Evolutionary conservation across 2,329 filamentous ascomycete genomes (phyloP), one percentile per base, ranked within the genome.

Genomic region (Arthrobotrys entomopaga): DNA sequence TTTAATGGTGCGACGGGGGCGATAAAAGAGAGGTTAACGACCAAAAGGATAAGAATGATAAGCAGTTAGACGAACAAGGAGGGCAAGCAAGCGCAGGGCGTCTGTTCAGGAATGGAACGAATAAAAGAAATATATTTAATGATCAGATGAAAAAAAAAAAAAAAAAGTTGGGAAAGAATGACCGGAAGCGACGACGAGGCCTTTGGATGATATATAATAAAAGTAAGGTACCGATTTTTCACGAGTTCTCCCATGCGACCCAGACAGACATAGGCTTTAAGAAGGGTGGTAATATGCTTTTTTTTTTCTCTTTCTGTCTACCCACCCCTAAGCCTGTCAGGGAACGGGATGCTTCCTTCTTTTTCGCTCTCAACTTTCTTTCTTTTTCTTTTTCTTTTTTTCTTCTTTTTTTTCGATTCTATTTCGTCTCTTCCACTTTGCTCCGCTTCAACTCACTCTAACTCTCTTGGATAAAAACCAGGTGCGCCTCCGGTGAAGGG

Each of bases 131-230:
- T 43, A 26, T 48, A 54, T 43, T 26, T 48, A 54, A 67, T 57
- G 63, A 67, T 67, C 70, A 57, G 70, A 67, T 63, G 70, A 74
- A 50, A 65, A 59, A 58, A 59, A 65, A n/a, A n/a, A n/a, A n/a
- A n/a, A n/a, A n/a, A n/a, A 59, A 70, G 48, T 50, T 56, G 26
- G 49, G 58, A 60, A 70, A 66, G 60, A 73, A 74, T 40, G 57
- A 52, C 65, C 58, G 58, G 38, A 67, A 67, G 64, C 64, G 54
- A 67, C 64, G 54, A 67, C 64, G 63, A 74, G 70, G 50, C 70
- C 70, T 61, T 61, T 56, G 69, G 63, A 67, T 66, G 63, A 67
- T 66, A 66, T 74, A 74, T 74, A 74, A 74, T 61, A 64, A 74
- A 67, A 67, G 70, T 63, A 67, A 67, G 70, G 70, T 65, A 67